Percentiles rank a stretch among this genome's conserved stretches.
Conservation (phyloP, 345 rosid species). For the Arabis alpina region DNA sequence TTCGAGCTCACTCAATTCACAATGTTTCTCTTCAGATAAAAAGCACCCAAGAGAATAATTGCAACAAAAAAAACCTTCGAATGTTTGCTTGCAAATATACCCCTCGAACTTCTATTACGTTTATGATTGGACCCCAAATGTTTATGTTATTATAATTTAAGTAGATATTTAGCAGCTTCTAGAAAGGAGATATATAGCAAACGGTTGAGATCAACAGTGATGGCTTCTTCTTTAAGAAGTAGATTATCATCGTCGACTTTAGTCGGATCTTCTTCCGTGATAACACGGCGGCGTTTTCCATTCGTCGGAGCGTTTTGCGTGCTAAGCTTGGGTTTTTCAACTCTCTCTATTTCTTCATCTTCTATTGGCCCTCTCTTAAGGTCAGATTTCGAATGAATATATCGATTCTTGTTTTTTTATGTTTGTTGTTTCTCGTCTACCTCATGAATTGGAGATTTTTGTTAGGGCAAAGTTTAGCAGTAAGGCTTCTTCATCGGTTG, state of each 20-base stretch:
- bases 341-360: constrained; percentile 46
- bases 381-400: constrained; percentile 30
- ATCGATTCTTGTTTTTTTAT: not conserved
- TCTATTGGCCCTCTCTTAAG: constrained; percentile 54
- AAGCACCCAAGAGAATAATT: not conserved
- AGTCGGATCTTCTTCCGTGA: constrained; percentile 42
- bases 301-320: constrained; percentile 72
- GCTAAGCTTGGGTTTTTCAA: constrained; percentile 66
- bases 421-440: not conserved
- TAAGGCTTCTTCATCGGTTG: constrained; percentile 38
- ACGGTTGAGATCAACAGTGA: constrained; percentile 4
- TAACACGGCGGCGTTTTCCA: constrained; percentile 57
- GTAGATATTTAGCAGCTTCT: constrained; percentile 22
- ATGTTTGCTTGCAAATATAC: too few relatives aligned
- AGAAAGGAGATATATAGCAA: constrained; percentile 30
- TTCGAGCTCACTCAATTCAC: constrained; percentile 24
- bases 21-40: constrained; percentile 16
- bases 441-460: not conserved
- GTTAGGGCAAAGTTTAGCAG: constrained; percentile 61
- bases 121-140: not conserved
- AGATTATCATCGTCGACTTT: constrained; percentile 38
- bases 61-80: not conserved
- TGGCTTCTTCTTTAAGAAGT: constrained; percentile 46
- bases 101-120: too few relatives aligned
- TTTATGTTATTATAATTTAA: not conserved